Evolutionary conservation across 768 basidiomycete genomes (phyloP).

Genomic region (Suillus subluteus): DNA sequence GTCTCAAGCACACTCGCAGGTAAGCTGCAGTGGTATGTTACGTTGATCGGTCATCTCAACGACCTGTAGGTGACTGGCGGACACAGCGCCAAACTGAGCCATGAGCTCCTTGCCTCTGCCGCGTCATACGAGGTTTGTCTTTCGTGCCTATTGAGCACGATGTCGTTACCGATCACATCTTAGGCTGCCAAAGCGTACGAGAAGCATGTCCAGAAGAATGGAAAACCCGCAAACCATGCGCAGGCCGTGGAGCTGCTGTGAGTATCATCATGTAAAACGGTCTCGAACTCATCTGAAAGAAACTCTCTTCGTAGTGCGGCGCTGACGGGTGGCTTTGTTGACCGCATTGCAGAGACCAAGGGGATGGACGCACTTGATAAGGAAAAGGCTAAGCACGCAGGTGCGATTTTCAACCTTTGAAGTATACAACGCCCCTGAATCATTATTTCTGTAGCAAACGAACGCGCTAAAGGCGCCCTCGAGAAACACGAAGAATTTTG

Average conservation of each 20-base stretch:
- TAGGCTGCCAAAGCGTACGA: slow-evolving; percentile 36
- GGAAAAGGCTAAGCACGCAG: slow-evolving; percentile 24
- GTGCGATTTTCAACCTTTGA: slow-evolving; percentile 17
- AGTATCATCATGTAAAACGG: neutral
- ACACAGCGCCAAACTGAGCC: slow-evolving; percentile 28
- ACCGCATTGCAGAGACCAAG: slow-evolving; percentile 28
- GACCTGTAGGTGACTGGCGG: slow-evolving; percentile 18
- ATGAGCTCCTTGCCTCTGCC: slow-evolving; percentile 31
- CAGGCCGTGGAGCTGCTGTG: slow-evolving; percentile 31
- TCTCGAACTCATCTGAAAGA: neutral
- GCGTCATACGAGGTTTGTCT: slow-evolving; percentile 30
- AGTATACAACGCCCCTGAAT: neutral
- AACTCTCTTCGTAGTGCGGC: slow-evolving; percentile 23
- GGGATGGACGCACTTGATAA: slow-evolving; percentile 26
- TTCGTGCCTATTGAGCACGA: neutral
- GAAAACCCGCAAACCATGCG: slow-evolving; percentile 28
- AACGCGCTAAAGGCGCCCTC: slow-evolving; percentile 16
- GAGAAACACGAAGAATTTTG: slow-evolving; percentile 20
- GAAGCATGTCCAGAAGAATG: slow-evolving; percentile 20
- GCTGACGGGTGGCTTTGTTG: slow-evolving; percentile 29
- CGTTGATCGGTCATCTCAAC: neutral
- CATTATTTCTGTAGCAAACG: slow-evolving; percentile 18
- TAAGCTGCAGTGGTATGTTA: neutral
- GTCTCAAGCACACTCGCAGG: slow-evolving; percentile 26
- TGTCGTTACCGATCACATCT: slow-evolving; percentile 7